Evolutionary conservation across 192 early-diverging fungal genomes (phyloP), one percentile per base, ranked within the genome.

Genomic region (Backusella sp.): DNA sequence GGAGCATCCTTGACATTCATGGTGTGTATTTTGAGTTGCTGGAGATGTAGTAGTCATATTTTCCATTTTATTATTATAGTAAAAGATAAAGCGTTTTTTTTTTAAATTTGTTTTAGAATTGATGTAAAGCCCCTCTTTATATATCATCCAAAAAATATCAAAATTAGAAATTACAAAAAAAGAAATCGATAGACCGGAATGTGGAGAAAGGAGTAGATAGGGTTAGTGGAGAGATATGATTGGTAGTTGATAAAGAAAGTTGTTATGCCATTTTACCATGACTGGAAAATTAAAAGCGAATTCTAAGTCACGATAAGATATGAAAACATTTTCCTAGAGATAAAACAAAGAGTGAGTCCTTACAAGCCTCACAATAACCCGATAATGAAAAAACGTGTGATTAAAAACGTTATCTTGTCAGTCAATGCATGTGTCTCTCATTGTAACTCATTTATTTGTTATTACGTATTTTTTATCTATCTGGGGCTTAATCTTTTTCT

Each of bases 371-470:
- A 32, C 32, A 32, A 32, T 32, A 32, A 32, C 32, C 32, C 26
- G 56, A 62, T 62, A 62, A 62, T 62, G 32, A 53, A 62, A 49
- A 49, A 62, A 62, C 56, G 56, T 62, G 56, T 62, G 56, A 62
- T 62, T 62, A 62, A 32, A 32, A 62, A 28, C 56, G 56, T 62
- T 62, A 62, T 62, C 56, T 62, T 62, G 56, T 62, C 53, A 56
- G 53, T 56, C 56, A 62, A 62, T 62, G 56, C 56, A 62, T 62
- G 26, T 62, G 46, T 49, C 42, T 37, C 23, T 62, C 12, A 62
- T 62, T 62, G 3, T 3, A 5, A 56, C 21, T 56, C 8, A 9
- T 62, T 62, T 62, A 62, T 62, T 62, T 62, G 56, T 62, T 62
- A 28, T 62, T 62, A 14, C n/a, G 19, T 9, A 21, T 21, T 59